Evolutionary conservation across 371 early-diverging fungal genomes (phyloP).

Genomic region (Mucor saturninus): DNA sequence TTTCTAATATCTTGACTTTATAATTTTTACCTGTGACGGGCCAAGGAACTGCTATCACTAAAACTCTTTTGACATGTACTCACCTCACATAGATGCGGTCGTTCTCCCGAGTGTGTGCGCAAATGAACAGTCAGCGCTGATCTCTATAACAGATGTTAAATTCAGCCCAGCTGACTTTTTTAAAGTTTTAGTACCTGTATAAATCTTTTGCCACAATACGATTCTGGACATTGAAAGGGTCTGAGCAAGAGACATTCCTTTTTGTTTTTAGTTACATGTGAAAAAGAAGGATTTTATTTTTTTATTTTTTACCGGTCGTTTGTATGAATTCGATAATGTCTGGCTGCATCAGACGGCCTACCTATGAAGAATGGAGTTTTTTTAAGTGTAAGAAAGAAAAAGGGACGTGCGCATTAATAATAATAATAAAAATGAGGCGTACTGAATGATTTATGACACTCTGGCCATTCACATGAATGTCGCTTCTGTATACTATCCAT

Average conservation of each 20-base stretch:
- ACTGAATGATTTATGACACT: conserved; percentile 21
- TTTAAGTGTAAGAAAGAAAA: background rate
- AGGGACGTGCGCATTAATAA: background rate
- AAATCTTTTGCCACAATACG: conserved; percentile 75
- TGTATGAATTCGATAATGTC: conserved; percentile 80
- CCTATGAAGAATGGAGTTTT: conserved; percentile 28
- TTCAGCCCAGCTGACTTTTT: background rate
- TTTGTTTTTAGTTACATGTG: too few relatives aligned
- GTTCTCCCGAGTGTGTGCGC: conserved; percentile 81
- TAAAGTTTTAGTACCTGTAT: conserved; percentile 59
- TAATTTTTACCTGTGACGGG: conserved; percentile 43
- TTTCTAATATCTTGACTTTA: background rate
- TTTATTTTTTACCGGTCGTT: conserved; percentile 54
- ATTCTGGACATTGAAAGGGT: conserved; percentile 69
- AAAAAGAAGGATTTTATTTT: background rate
- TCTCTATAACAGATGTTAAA: conserved; percentile 28
- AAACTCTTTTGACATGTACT: conserved; percentile 64
- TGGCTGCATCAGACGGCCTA: conserved; percentile 72
- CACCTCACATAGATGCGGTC: conserved; percentile 75
- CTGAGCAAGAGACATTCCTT: conserved; percentile 20
- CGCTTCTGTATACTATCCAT: background rate
- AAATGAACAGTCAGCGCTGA: conserved; percentile 80
- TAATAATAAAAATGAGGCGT: background rate
- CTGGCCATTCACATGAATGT: conserved; percentile 19
- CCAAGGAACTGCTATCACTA: conserved; percentile 66